phyloP scores from a whole-genome alignment of 2,329 filamentous ascomycete species.

The Hymenoscyphus occultus region DNA sequence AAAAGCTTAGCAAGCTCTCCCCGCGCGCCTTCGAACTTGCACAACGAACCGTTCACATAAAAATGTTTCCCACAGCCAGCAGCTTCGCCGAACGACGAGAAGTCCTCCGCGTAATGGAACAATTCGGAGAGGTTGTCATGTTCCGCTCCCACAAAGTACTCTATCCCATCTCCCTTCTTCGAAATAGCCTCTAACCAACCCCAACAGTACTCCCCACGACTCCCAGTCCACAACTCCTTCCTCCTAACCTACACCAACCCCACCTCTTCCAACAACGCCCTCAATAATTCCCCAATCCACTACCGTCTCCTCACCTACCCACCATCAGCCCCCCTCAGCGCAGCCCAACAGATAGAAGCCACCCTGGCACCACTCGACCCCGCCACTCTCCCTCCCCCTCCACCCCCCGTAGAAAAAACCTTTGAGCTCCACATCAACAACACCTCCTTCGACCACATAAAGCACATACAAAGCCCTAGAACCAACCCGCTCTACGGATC shows the following conservation, averaged over 20 bases:
- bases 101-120: conserved; percentile 35
- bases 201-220: conserved; percentile 23
- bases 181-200: background rate
- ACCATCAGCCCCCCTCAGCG: conserved; percentile 3
- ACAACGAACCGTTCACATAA: conserved; percentile 34
- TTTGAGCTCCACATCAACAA: conserved; percentile 29
- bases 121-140: conserved; percentile 35
- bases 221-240: conserved; percentile 32
- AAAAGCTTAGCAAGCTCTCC: background rate
- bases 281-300: conserved; percentile 31
- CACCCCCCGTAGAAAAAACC: conserved; percentile 13
- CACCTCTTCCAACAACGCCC: conserved; percentile 22
- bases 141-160: conserved; percentile 35
- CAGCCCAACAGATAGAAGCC: conserved; percentile 9
- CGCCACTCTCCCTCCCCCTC: background rate
- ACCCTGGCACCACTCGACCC: conserved; percentile 3
- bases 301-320: conserved; percentile 26
- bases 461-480: conserved; percentile 19
- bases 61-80: conserved; percentile 31
- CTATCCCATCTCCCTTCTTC: background rate
- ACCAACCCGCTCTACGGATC: conserved; percentile 32
- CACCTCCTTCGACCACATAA: conserved; percentile 24
- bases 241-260: conserved; percentile 27
- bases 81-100: conserved; percentile 36
- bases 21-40: conserved; percentile 13